These are phyloP conservation scores for Jamesozyma jinghongensis DNA, from an alignment of 805 yeast genomes.

Conservation along the genomic window DNA sequence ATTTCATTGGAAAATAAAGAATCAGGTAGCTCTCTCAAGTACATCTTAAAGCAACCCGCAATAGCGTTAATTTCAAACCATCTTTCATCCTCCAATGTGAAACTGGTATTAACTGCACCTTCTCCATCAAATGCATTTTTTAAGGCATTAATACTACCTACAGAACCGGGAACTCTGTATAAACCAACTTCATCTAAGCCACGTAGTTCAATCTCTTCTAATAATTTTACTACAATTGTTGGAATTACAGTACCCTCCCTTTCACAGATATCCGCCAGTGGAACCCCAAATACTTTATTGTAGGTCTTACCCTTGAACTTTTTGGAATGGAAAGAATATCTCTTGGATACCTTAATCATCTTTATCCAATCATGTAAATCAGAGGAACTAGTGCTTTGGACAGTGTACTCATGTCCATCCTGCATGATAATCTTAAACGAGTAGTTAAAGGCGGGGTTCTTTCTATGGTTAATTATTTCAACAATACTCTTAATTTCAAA, in stretches of 20 bases:
- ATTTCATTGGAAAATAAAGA: constrained; percentile 61
- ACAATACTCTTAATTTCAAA: constrained; percentile 32
- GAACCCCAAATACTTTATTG: constrained; percentile 75
- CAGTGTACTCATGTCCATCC: constrained; percentile 45
- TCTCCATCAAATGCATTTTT: constrained; percentile 46
- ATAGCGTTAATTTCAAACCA: constrained; percentile 79
- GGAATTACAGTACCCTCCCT: constrained; percentile 63
- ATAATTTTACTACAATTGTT: constrained; percentile 50
- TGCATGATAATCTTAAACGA: constrained; percentile 36
- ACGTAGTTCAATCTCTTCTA: constrained; percentile 71
- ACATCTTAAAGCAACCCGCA: constrained; percentile 80
- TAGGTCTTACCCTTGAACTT: constrained; percentile 33
- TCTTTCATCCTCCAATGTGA: constrained; percentile 42
- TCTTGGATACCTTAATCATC: constrained; percentile 32
- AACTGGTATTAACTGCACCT: constrained; percentile 33
- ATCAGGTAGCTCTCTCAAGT: constrained; percentile 78
- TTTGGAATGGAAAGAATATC: constrained; percentile 36
- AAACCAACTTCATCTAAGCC: constrained; percentile 89
- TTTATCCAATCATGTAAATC: constrained; percentile 73
- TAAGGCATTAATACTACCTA: constrained; percentile 46
- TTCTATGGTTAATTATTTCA: constrained; percentile 31
- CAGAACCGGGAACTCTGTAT: constrained; percentile 65
- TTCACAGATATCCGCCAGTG: constrained; percentile 63
- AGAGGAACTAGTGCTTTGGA: constrained; percentile 54
- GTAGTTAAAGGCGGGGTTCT: constrained; percentile 14